Conservation (phyloP, 208 protist genomes). For the Trypanosoma brucei region DNA sequence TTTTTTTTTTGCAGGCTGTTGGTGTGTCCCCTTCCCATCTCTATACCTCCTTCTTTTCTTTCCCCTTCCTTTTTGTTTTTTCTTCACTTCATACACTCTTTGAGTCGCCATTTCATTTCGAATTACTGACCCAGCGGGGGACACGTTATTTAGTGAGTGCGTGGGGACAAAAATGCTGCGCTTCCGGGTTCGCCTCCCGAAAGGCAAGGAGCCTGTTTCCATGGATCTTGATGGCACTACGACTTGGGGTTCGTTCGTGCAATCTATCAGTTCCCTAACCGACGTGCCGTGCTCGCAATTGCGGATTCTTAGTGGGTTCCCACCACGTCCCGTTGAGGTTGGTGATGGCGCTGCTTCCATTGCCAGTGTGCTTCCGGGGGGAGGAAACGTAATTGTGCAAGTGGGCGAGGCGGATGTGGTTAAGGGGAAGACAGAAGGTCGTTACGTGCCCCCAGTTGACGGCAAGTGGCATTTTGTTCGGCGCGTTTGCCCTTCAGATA, state of each 20-base stretch:
- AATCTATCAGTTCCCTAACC: conserved; percentile 27
- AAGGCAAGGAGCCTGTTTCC: conserved; percentile 28
- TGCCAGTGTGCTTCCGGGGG: conserved; percentile 28
- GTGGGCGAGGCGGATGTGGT: conserved; percentile 67
- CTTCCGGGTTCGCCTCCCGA: conserved; percentile 69
- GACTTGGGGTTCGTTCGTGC: conserved; percentile 34
- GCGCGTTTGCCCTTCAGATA: conserved; percentile 89
- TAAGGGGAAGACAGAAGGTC: conserved; percentile 43
- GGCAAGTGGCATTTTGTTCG: conserved; percentile 81
- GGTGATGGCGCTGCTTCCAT: conserved; percentile 26
- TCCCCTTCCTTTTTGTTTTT: background rate
- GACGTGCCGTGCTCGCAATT: conserved; percentile 36
- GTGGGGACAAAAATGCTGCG: conserved; percentile 24
- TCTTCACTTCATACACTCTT: background rate
- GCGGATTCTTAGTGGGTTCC: conserved; percentile 69
- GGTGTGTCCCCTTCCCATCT: background rate
- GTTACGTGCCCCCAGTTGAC: conserved; percentile 73
- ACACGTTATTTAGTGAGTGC: background rate
- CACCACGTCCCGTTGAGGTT: conserved; percentile 62
- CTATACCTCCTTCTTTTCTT: background rate
- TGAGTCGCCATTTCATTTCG: background rate
- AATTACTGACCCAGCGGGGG: conserved; percentile 10
- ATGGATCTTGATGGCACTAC: conserved; percentile 38
- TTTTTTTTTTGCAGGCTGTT: too few relatives aligned
- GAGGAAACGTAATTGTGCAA: conserved; percentile 78